Evolutionary conservation across 305 asterid species (phyloP).

Genomic region (Fraxinus velutina): DNA sequence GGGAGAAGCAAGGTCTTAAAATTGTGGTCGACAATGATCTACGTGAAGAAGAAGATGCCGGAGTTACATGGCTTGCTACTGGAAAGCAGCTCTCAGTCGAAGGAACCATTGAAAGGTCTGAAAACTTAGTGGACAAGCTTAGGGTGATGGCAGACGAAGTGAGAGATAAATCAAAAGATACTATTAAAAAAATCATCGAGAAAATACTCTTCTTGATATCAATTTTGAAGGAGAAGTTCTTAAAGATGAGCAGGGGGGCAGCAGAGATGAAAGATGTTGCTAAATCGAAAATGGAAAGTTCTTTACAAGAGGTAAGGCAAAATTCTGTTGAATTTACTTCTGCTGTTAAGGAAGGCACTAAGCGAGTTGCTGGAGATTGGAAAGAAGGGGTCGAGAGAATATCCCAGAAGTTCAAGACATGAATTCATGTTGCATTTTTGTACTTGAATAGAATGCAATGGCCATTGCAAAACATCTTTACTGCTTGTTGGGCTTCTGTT

Average conservation of each 20-base stretch:
- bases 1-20: constrained; percentile 80
- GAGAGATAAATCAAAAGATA: constrained; percentile 58
- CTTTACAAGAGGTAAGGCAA: constrained; percentile 47
- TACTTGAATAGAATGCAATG: background rate
- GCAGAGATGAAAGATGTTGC: constrained; percentile 52
- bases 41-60: constrained; percentile 79
- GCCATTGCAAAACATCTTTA: background rate
- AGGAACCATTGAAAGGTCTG: constrained; percentile 64
- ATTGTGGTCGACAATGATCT: constrained; percentile 80
- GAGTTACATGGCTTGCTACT: constrained; percentile 62
- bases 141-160: constrained; percentile 64
- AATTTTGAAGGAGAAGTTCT: constrained; percentile 41
- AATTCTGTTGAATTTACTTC: constrained; percentile 42
- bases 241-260: constrained; percentile 29
- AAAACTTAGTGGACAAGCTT: constrained; percentile 67
- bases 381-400: constrained; percentile 78
- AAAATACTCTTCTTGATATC: constrained; percentile 44
- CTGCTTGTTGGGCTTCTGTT: background rate
- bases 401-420: constrained; percentile 82
- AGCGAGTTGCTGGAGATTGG: constrained; percentile 78
- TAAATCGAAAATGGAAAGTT: constrained; percentile 35
- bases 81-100: constrained; percentile 58
- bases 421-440: constrained; percentile 19
- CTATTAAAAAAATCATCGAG: constrained; percentile 56
- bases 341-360: constrained; percentile 56